Percentiles rank a stretch among this genome's conserved stretches.
phyloP scores from a whole-genome alignment of 179 eudicot genomes.

The Carnegiea gigantea region DNA sequence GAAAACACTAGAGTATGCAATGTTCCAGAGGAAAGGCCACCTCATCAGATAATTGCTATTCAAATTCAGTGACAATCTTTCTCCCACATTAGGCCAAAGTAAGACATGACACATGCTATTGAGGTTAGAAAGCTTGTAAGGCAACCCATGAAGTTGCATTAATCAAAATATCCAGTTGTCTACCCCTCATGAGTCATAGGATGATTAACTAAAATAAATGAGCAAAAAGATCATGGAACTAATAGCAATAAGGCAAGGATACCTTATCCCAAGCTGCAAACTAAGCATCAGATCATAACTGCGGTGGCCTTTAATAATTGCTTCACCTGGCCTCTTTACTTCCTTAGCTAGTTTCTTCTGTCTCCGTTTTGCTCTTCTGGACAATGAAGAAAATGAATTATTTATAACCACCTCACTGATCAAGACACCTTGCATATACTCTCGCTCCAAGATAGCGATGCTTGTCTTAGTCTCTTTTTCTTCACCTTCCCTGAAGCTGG shows the following conservation, averaged over 20 bases:
- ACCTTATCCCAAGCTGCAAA: slow-evolving; percentile 99
- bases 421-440: slow-evolving; percentile 97
- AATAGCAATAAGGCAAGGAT: slow-evolving; percentile 8
- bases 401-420: slow-evolving; percentile 80
- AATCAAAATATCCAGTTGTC: background rate
- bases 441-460: slow-evolving; percentile 78
- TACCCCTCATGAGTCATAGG: background rate
- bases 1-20: background rate
- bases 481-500: slow-evolving; percentile 42
- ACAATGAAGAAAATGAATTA: slow-evolving; percentile 59
- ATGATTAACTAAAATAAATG: background rate
- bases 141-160: background rate
- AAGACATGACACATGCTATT: background rate
- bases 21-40: background rate
- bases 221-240: background rate
- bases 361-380: slow-evolving; percentile 62
- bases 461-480: slow-evolving; percentile 43
- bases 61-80: background rate
- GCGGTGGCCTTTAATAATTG: slow-evolving; percentile 93
- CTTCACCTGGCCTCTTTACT: slow-evolving; percentile 88
- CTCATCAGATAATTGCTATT: background rate
- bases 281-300: slow-evolving; percentile 98
- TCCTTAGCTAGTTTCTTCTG: slow-evolving; percentile 74
- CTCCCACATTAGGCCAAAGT: background rate
- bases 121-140: background rate